A percentile compares a stretch with the other conserved stretches of the same genome.
These are phyloP conservation scores for Chaetomium fimeti DNA, from an alignment of 495 filamentous ascomycete species.

Conservation along the genomic window DNA sequence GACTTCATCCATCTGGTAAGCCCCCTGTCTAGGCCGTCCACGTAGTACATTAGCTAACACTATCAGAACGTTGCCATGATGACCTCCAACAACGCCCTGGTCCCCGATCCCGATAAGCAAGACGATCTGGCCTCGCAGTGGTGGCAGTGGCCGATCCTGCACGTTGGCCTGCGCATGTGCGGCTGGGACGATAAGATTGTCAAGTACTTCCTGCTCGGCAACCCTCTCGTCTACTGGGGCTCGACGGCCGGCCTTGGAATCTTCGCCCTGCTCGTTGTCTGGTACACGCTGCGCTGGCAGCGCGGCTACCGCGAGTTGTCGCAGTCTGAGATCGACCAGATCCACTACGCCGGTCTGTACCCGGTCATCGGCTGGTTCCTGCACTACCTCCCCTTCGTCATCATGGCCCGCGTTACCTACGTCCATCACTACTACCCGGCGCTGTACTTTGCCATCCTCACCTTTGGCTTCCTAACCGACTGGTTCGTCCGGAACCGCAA, in stretches of 20 bases:
- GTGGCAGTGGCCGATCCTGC: slow-evolving; percentile 97
- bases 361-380: slow-evolving; percentile 92
- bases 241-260: slow-evolving; percentile 73
- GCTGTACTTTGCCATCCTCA: slow-evolving; percentile 95
- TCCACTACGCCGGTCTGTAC: slow-evolving; percentile 91
- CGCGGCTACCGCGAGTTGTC: slow-evolving; percentile 86
- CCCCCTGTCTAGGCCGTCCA: background rate
- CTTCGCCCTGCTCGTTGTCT: slow-evolving; percentile 68
- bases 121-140: slow-evolving; percentile 94
- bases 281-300: slow-evolving; percentile 95
- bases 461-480: slow-evolving; percentile 83
- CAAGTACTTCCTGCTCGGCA: slow-evolving; percentile 98
- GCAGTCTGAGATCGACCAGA: slow-evolving; percentile 77
- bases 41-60: slow-evolving; percentile 14
- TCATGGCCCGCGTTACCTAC: slow-evolving; percentile 98
- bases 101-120: slow-evolving; percentile 98
- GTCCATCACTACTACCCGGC: slow-evolving; percentile 99
- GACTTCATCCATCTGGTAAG: slow-evolving; percentile 84
- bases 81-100: slow-evolving; percentile 98
- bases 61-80: slow-evolving; percentile 92
- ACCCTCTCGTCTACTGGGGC: slow-evolving; percentile 95
- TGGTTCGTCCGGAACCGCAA: slow-evolving; percentile 67
- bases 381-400: slow-evolving; percentile 92
- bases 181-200: slow-evolving; percentile 93
- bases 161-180: slow-evolving; percentile 97